Evolutionary conservation across 176 grass and related monocot genomes (phyloP), one percentile per base, ranked within the genome.

Genomic region (Triticum aestivum): DNA sequence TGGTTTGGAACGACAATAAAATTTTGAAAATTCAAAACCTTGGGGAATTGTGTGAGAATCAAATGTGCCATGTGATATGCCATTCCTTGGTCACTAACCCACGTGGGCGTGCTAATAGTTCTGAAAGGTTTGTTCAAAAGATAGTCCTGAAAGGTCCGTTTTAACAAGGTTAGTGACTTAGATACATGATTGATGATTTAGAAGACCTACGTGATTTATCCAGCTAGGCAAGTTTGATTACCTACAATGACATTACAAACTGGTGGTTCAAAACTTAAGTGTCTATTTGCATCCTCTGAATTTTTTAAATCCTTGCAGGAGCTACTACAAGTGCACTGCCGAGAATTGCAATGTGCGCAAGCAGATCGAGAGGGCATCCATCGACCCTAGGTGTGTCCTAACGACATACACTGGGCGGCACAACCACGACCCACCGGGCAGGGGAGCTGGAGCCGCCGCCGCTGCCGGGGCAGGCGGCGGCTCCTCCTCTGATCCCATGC

Each of bases 301-400:
- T 9, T 20, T 13, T 35, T 30, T 21, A 82, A 26, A 42, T 1
- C 24, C 41, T 1, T 26, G 82, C 72, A 88, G 90, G 86, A 88
- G 90, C 82, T 91, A 91, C 90, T 91, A 91, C 90, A 91, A 91
- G 72, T 91, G 90, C 78, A 88, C 39, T 4, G 86, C 86, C 0
- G 82, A 88, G 13, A 77, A 65, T 9, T 88, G 90, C 71, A 91
- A 91, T 78, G 86, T 88, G 65, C 86, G 90, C 18, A 88, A 91
- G 77, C 86, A 88, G 78, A 91, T 91, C 30, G 86, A 91, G 82
- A 85, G 90, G 82, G 83, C 90, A 9, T 58, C 82, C 29, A 49
- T 23, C 2, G 82, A 88, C 33, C 86, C 82, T 33, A 88, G 73
- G 64, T 91, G 86, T 34, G 86, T 88, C 64, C 52, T 88, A 14